phyloP scores from a whole-genome alignment of 2,329 filamentous ascomycete genomes.

The Chaetothyriales sp. region DNA sequence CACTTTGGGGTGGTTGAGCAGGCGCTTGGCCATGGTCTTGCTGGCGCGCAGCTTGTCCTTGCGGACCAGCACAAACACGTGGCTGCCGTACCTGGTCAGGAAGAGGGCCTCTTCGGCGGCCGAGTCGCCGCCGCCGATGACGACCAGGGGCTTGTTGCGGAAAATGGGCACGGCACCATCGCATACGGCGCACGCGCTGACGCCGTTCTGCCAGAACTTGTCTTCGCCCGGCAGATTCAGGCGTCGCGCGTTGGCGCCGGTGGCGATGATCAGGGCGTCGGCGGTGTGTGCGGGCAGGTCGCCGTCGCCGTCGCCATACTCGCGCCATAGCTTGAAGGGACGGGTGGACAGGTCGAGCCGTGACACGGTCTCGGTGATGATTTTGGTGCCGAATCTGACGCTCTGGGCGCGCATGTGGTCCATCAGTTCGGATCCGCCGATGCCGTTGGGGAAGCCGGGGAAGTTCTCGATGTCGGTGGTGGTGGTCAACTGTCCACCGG shows the following conservation, averaged over 20 bases:
- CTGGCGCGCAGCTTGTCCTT: slow-evolving; percentile 74
- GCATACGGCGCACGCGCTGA: slow-evolving; percentile 93
- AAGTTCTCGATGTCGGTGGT: slow-evolving; percentile 98
- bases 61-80: slow-evolving; percentile 86
- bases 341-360: slow-evolving; percentile 70
- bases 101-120: slow-evolving; percentile 96
- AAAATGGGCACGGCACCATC: slow-evolving; percentile 96
- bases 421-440: slow-evolving; percentile 83
- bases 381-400: slow-evolving; percentile 78
- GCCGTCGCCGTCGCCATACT: slow-evolving; percentile 62
- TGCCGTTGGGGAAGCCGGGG: slow-evolving; percentile 80
- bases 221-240: slow-evolving; percentile 77
- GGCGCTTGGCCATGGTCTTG: slow-evolving; percentile 79
- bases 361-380: slow-evolving; percentile 83
- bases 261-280: slow-evolving; percentile 85
- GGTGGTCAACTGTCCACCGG: slow-evolving; percentile 91
- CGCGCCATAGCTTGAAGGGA: slow-evolving; percentile 88
- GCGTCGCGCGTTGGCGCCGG: slow-evolving; percentile 79
- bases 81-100: slow-evolving; percentile 90
- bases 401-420: slow-evolving; percentile 90
- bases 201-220: slow-evolving; percentile 93
- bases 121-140: slow-evolving; percentile 93
- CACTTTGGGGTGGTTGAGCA: slow-evolving; percentile 75
- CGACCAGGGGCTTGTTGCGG: slow-evolving; percentile 85
- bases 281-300: slow-evolving; percentile 66